Base-by-base conservation (phyloP, 164 flowering plant genomes). In the Stephania yunnanensis region DNA sequence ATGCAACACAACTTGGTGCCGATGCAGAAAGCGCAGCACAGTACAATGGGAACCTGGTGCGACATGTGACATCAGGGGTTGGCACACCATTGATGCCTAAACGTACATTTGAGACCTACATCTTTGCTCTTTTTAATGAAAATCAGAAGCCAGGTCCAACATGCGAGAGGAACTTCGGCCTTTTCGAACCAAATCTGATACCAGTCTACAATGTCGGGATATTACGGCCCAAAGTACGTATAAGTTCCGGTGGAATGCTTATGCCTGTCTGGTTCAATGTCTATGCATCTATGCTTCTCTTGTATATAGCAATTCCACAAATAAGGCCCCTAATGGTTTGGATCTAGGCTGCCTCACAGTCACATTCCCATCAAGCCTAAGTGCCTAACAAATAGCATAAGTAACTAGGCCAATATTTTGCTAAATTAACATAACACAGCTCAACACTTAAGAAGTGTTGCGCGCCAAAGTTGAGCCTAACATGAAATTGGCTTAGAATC, bases 51-150 rank as follows among this genome's bases (percentile, higher is more conserved):
- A 91, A 89, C 22, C 86, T 91, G 6, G 65, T 87, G 46, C 71
- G 72, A 52, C 93, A 89, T 72, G 92, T 91, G 7, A 83, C 66
- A 0, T 87, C 91, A 1, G 88, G 92, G 0, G 61, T 75, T 2
- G 97, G 95, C 69, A 92, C 97, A 3, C 95, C 95, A 1, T 83
- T 91, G 7, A 89, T 90, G 92, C 94, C 93, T 0, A 89, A 88
- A 46, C 76, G 87, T 69, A 89, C 88, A 0, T 92, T 91, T 71
- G 97, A 91, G 82, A 86, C 91, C 0, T 92, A 88, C 80, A 83
- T 91, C 42, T 91, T 92, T 63, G 87, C 88, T 1, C 89, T 92
- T 7, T 92, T 92, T 78, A 89, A 92, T 75, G 97, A 92, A 73
- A 72, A 92, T 78, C 80, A 87, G 5, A 92, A 92, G 85, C 88